Percentiles rank a stretch among this genome's conserved stretches.
Conservation (phyloP, 305 asterid species). For the Plantago lanceolata region DNA sequence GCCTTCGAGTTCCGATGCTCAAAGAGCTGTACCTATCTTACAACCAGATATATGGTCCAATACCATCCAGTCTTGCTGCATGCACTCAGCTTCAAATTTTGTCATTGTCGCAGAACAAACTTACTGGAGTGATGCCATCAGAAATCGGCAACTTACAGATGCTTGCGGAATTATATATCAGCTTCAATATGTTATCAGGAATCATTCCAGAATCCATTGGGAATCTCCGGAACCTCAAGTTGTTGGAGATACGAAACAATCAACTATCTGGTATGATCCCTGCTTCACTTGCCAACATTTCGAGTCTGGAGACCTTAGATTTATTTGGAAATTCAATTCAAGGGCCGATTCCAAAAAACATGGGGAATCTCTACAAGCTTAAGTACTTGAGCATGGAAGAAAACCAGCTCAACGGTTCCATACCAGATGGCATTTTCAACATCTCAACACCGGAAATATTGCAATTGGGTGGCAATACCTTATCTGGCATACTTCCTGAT, state of each 20-base stretch:
- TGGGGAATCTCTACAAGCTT: conserved; percentile 3
- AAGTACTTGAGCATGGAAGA: not conserved
- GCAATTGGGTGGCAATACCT: not conserved
- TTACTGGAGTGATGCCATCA: conserved; percentile 7
- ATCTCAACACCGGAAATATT: not conserved
- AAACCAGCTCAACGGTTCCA: conserved; percentile 16
- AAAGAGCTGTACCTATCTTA: not conserved
- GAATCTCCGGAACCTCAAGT: conserved; percentile 9
- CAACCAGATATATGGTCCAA: not conserved
- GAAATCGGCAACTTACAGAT: not conserved
- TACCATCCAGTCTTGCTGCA: conserved; percentile 7
- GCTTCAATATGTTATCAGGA: conserved; percentile 1
- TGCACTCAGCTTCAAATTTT: conserved; percentile 8
- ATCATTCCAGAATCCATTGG: conserved; percentile 27
- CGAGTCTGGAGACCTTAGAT: not conserved
- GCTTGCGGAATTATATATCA: conserved; percentile 3
- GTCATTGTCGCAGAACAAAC: not conserved
- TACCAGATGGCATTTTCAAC: conserved; percentile 20
- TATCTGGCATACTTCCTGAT: conserved; percentile 9
- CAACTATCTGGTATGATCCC: not conserved
- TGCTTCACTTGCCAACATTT: not conserved
- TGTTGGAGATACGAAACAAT: not conserved
- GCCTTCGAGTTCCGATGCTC: conserved; percentile 5
- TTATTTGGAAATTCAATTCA: not conserved
- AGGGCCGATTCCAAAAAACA: conserved; percentile 2